These are phyloP conservation scores for Ophioceras dolichostomum DNA, from an alignment of 2,329 filamentous ascomycete species.

Conservation along the genomic window DNA sequence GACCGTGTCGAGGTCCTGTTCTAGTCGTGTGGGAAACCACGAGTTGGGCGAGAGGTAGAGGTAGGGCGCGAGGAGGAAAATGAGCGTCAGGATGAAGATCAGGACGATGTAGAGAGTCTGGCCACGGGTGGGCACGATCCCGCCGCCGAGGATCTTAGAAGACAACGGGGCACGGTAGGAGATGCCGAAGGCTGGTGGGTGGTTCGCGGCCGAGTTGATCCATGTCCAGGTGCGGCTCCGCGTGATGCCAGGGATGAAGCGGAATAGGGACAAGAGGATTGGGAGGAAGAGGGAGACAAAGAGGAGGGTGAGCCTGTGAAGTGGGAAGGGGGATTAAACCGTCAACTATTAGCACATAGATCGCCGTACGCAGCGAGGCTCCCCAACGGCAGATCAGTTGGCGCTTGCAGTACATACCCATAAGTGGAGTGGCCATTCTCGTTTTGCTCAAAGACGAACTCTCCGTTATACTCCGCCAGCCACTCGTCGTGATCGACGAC, in stretches of 20 bases:
- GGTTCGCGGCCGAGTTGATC: constrained; percentile 17
- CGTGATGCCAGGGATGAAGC: constrained; percentile 18
- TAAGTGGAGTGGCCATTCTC: constrained; percentile 16
- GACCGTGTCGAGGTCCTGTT: constrained; percentile 2
- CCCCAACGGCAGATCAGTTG: no score
- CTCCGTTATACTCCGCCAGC: constrained; percentile 34
- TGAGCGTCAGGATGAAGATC: constrained; percentile 7
- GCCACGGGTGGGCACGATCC: constrained; percentile 11
- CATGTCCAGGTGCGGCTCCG: constrained; percentile 13
- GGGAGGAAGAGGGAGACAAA: constrained; percentile 19
- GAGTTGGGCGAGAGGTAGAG: background rate
- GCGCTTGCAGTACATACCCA: no score
- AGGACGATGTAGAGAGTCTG: constrained; percentile 9
- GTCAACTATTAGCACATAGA: no score
- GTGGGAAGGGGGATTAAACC: background rate
- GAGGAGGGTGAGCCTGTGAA: constrained; percentile 12
- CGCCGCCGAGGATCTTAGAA: constrained; percentile 8
- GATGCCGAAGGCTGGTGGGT: constrained; percentile 18
- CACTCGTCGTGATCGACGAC: constrained; percentile 15
- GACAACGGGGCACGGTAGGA: constrained; percentile 18
- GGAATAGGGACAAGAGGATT: constrained; percentile 18
- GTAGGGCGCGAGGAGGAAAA: constrained; percentile 4
- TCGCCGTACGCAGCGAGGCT: no score
- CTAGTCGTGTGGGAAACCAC: constrained; percentile 1
- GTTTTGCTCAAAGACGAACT: constrained; percentile 38